phyloP scores from a whole-genome alignment of 257 asterid species.

The Primulina huaijiensis region DNA sequence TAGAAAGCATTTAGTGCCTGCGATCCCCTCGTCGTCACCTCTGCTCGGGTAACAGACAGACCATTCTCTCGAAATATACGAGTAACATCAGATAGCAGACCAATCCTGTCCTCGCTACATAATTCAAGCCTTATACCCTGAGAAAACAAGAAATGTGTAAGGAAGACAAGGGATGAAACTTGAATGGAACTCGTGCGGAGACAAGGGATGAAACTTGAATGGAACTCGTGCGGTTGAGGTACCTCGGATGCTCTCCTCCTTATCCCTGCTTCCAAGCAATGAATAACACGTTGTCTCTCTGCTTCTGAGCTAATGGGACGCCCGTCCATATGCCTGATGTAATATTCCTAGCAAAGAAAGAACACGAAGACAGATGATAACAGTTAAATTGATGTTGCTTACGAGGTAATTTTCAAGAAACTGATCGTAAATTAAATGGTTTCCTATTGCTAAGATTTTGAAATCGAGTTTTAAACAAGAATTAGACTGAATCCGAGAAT shows the following conservation, averaged over 20 bases:
- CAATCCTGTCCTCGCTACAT: conserved; percentile 55
- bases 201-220: conserved; percentile 9
- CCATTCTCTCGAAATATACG: conserved; percentile 69
- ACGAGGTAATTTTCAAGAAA: neutral
- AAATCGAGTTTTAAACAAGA: too few species aligned
- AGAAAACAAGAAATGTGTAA: neutral
- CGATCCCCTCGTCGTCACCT: conserved; percentile 56
- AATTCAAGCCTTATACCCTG: conserved; percentile 66
- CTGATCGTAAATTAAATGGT: conserved; percentile 7
- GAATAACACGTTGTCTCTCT: conserved; percentile 56
- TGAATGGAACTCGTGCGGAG: neutral
- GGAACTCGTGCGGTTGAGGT: neutral
- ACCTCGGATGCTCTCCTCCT: conserved; percentile 67
- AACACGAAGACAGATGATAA: neutral
- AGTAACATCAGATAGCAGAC: conserved; percentile 58
- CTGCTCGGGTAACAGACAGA: conserved; percentile 55
- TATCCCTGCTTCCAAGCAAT: conserved; percentile 75
- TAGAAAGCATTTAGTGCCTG: conserved; percentile 56
- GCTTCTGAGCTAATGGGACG: conserved; percentile 57
- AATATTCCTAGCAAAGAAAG: conserved; percentile 50
- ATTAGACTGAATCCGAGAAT: neutral
- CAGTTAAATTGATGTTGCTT: neutral
- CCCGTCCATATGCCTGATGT: conserved; percentile 64
- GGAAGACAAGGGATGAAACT: neutral
- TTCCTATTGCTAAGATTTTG: neutral